A percentile compares a stretch with the other conserved stretches of the same genome.
Conservation (phyloP, 192 early-diverging fungal species). For the Lobulomyces angularis region DNA sequence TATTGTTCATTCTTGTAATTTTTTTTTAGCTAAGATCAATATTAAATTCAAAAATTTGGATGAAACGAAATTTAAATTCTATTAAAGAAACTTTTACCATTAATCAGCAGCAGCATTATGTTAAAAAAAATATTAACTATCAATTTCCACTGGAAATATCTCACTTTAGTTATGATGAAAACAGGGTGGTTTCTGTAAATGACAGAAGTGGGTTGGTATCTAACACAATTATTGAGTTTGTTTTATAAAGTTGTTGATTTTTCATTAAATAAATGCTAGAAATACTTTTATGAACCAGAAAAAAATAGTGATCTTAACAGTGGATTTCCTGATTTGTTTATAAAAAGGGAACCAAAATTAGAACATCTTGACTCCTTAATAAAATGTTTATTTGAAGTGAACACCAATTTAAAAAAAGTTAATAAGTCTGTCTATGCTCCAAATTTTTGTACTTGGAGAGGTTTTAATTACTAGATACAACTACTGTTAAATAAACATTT, state of each 20-base stretch:
- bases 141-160: conserved; percentile 24
- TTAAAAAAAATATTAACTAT: too few relatives aligned
- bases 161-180: conserved; percentile 21
- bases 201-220: conserved; percentile 14
- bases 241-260: too few relatives aligned
- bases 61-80: too few relatives aligned
- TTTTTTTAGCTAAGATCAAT: too few relatives aligned
- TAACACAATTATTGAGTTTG: too few relatives aligned
- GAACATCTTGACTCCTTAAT: conserved; percentile 80
- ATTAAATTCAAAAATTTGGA: too few relatives aligned
- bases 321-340: conserved; percentile 56
- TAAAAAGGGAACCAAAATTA: conserved; percentile 40
- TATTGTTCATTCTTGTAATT: too few relatives aligned
- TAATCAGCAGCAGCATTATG: too few relatives aligned
- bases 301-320: conserved; percentile 37
- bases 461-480: not conserved
- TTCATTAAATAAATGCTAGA: too few relatives aligned
- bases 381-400: conserved; percentile 19
- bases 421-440: too few relatives aligned
- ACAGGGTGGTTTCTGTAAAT: conserved; percentile 8
- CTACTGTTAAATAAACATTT: not conserved
- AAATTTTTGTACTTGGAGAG: conserved; percentile 21
- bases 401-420: not conserved
- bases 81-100: too few relatives aligned
- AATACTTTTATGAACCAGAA: conserved; percentile 42